Evolutionary conservation across 495 filamentous ascomycete species (phyloP).

Genomic region (Xylaria sp.): DNA sequence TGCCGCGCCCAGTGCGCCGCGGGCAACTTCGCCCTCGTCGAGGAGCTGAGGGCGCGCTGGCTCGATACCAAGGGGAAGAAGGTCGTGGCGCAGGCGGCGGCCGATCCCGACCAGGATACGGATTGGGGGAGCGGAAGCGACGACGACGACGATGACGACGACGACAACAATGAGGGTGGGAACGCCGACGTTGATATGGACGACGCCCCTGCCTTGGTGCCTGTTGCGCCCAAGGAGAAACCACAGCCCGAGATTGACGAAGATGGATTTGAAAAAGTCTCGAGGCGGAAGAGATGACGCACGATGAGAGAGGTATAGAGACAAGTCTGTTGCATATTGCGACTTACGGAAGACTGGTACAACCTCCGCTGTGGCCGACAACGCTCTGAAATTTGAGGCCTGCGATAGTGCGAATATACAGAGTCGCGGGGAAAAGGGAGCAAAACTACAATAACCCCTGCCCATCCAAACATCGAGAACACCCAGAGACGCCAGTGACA

Average conservation of each 20-base stretch:
- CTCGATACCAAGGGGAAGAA: slow-evolving; percentile 62
- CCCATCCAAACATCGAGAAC: slow-evolving; percentile 28
- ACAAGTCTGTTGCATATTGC: slow-evolving; percentile 8
- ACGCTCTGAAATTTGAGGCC: neutral
- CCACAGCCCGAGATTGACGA: slow-evolving; percentile 82
- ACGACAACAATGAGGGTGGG: slow-evolving; percentile 59
- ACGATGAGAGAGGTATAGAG: neutral
- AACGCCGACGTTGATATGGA: slow-evolving; percentile 77
- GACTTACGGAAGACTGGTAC: neutral
- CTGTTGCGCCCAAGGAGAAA: slow-evolving; percentile 64
- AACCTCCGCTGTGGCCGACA: slow-evolving; percentile 1
- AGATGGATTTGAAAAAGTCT: slow-evolving; percentile 92
- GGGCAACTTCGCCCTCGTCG: slow-evolving; percentile 72
- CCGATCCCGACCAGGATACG: slow-evolving; percentile 65
- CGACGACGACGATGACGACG: slow-evolving; percentile 55
- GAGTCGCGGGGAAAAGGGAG: slow-evolving; percentile 19
- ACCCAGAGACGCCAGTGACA: slow-evolving; percentile 25
- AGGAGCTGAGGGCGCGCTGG: slow-evolving; percentile 71
- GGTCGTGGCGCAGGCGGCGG: slow-evolving; percentile 64
- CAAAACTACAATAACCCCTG: slow-evolving; percentile 11
- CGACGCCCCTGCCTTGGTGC: slow-evolving; percentile 69
- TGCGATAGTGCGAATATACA: slow-evolving; percentile 22
- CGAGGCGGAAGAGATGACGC: slow-evolving; percentile 70
- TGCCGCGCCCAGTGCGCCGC: slow-evolving; percentile 64
- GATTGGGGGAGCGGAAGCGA: slow-evolving; percentile 59